A percentile compares a stretch with the other conserved stretches of the same genome.
These are phyloP conservation scores for Coniochaeta sp. DNA, from an alignment of 2,329 filamentous ascomycete genomes.

Conservation along the genomic window DNA sequence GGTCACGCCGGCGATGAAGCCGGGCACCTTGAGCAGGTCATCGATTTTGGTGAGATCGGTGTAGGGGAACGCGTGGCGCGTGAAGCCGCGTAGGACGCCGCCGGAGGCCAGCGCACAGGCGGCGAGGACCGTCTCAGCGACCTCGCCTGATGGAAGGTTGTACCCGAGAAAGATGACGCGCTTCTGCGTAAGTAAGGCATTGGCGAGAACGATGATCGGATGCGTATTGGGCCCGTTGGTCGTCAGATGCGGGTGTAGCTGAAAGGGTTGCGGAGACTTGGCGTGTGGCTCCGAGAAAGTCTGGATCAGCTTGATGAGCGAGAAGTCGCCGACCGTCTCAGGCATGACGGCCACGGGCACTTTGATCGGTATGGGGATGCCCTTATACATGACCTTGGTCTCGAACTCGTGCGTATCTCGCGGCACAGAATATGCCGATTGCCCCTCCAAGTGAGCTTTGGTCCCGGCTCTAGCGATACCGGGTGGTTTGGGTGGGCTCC, in stretches of 20 bases:
- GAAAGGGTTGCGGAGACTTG: slow-evolving; percentile 77
- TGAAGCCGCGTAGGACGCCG: slow-evolving; percentile 87
- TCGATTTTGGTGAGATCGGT: slow-evolving; percentile 98
- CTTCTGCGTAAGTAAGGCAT: slow-evolving; percentile 93
- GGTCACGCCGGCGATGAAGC: slow-evolving; percentile 95
- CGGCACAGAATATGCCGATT: slow-evolving; percentile 66
- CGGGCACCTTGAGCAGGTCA: slow-evolving; percentile 88
- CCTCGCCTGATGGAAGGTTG: slow-evolving; percentile 89
- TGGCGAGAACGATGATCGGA: slow-evolving; percentile 89
- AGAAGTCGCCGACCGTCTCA: slow-evolving; percentile 96
- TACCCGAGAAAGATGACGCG: slow-evolving; percentile 92
- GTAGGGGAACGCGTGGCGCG: slow-evolving; percentile 92
- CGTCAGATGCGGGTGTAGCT: slow-evolving; percentile 83
- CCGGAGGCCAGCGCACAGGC: slow-evolving; percentile 91
- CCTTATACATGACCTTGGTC: slow-evolving; percentile 90
- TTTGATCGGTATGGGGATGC: slow-evolving; percentile 93
- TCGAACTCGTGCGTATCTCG: slow-evolving; percentile 98
- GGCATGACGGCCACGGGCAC: slow-evolving; percentile 88
- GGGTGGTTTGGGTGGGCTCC: slow-evolving; percentile 36
- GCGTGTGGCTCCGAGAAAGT: slow-evolving; percentile 80
- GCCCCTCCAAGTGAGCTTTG: slow-evolving; percentile 54
- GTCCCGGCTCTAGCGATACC: slow-evolving; percentile 54
- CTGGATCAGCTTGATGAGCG: slow-evolving; percentile 91
- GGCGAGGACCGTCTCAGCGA: slow-evolving; percentile 96
- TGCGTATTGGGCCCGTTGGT: slow-evolving; percentile 86